Evolutionary conservation across 805 yeast species (phyloP).

Genomic region (Kluyveromyces aestuarii): DNA sequence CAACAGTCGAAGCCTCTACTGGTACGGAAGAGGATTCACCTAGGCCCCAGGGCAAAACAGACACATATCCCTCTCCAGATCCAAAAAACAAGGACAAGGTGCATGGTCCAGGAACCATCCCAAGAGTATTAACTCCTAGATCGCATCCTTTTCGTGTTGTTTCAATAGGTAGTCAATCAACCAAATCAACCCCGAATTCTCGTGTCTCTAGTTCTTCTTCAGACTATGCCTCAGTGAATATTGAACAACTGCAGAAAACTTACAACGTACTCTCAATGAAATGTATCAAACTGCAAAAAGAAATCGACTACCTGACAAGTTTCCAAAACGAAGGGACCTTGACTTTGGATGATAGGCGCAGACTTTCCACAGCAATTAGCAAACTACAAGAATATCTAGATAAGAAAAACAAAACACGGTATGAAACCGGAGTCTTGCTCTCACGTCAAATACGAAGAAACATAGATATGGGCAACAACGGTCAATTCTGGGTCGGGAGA

Average conservation of each 20-base stretch:
- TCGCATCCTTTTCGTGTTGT: slow-evolving; percentile 28
- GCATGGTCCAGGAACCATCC: background rate
- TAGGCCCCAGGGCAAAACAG: slow-evolving; percentile 1
- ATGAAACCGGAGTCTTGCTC: slow-evolving; percentile 33
- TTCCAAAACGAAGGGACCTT: slow-evolving; percentile 30
- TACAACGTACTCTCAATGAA: slow-evolving; percentile 28
- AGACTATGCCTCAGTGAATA: slow-evolving; percentile 4
- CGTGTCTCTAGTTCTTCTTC: background rate
- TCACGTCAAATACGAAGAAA: slow-evolving; percentile 34
- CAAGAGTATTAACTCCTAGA: slow-evolving; percentile 9
- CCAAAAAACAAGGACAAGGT: background rate
- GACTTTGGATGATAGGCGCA: slow-evolving; percentile 32
- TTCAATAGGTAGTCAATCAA: slow-evolving; percentile 18
- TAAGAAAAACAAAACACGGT: slow-evolving; percentile 34
- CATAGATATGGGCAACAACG: slow-evolving; percentile 35
- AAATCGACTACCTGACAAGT: slow-evolving; percentile 29
- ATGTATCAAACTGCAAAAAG: slow-evolving; percentile 30
- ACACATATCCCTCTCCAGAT: slow-evolving; percentile 1
- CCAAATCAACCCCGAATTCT: slow-evolving; percentile 5
- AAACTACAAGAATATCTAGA: slow-evolving; percentile 34
- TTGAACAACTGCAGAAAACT: slow-evolving; percentile 23
- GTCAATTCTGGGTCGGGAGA: slow-evolving; percentile 28
- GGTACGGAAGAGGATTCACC: slow-evolving; percentile 5
- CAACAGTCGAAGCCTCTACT: slow-evolving; percentile 3
- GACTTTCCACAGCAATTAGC: slow-evolving; percentile 29